Conservation (phyloP, 192 early-diverging fungal genomes). For the Pilobolus umbonatus region DNA sequence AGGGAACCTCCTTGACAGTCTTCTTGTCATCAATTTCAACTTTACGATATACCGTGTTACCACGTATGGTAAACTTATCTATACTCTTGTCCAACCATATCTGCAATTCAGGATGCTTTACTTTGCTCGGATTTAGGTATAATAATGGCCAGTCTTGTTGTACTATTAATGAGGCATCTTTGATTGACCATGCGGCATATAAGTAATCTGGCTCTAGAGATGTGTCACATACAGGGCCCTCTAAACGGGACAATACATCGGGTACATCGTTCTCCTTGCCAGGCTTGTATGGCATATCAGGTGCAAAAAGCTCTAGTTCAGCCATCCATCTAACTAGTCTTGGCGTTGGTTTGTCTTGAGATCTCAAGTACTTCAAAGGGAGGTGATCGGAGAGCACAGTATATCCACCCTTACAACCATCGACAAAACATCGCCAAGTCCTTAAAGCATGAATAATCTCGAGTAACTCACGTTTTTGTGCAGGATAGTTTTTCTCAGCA, state of each 20-base stretch:
- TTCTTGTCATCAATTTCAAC: neutral
- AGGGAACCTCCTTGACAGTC: neutral
- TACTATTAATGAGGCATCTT: neutral
- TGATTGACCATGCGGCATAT: slow-evolving; percentile 1
- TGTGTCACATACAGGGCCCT: neutral
- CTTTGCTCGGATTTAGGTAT: neutral
- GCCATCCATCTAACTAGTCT: slow-evolving; percentile 6
- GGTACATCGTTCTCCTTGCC: slow-evolving; percentile 9
- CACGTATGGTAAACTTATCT: neutral
- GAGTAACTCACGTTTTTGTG: slow-evolving; percentile 20
- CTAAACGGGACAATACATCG: neutral
- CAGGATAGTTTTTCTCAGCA: slow-evolving; percentile 26
- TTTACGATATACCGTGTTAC: neutral
- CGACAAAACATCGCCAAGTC: slow-evolving; percentile 7
- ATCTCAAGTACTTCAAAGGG: slow-evolving; percentile 3
- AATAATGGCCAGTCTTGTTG: neutral
- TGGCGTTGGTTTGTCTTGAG: neutral
- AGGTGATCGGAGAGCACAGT: slow-evolving; percentile 3
- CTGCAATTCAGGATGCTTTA: neutral
- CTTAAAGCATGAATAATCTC: slow-evolving; percentile 11
- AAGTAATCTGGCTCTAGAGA: slow-evolving; percentile 9
- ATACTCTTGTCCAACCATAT: neutral
- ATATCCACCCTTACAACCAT: neutral
- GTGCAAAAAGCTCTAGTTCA: slow-evolving; percentile 8
- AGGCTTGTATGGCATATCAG: slow-evolving; percentile 7